Base-by-base conservation (phyloP, 2,329 filamentous ascomycete species). In the Beauveria pseudobassiana region DNA sequence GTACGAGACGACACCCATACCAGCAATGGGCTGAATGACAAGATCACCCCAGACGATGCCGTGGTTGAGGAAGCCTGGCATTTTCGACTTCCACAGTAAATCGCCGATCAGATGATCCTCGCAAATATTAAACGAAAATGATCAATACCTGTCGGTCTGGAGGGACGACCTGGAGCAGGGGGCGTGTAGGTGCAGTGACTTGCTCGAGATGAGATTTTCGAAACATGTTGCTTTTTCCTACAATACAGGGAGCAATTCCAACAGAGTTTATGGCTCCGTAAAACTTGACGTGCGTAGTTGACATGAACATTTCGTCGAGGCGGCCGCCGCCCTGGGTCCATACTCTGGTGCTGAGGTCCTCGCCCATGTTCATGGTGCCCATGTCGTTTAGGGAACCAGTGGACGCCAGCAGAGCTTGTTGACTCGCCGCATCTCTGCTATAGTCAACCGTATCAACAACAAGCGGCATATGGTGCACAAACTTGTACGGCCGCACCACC, bases 201-300 rank as follows among this genome's bases (percentile, higher is more conserved):
- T 83, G 82, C 74, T 97, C 85, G 42, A 99, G 85, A 69, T 99
- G 93, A 0, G 91, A 90, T 64, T 89, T 90, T 63, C 95, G 89
- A 76, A 98, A 99, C 93, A 99, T 98, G 77, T 96, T 98, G 69
- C 91, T 96, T 77, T 99, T 99, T 56, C 95, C 95, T 24, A 98
- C 88, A 62, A 96, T 89, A 74, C 95, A 99, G 9, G 96, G 95
- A 0, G 95, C 95, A 58, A 98, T 77, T 3, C 89, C 83, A 18
- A 97, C 91, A 0, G 91, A 90, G 75, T 98, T 98, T 81, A 99
- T 99, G 64, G 93, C 95, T 9, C 88, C 89, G 77, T 99, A 99
- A 80, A 99, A 98, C 72, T 99, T 99, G 68, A 92, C 91, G 73
- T 99, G 95, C 0, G 91, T 86, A 0, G 92, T 95, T 0, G 91